These are phyloP conservation scores for Cotoneaster glaucophyllus DNA, from an alignment of 306 rosid genomes.

Conservation along the genomic window DNA sequence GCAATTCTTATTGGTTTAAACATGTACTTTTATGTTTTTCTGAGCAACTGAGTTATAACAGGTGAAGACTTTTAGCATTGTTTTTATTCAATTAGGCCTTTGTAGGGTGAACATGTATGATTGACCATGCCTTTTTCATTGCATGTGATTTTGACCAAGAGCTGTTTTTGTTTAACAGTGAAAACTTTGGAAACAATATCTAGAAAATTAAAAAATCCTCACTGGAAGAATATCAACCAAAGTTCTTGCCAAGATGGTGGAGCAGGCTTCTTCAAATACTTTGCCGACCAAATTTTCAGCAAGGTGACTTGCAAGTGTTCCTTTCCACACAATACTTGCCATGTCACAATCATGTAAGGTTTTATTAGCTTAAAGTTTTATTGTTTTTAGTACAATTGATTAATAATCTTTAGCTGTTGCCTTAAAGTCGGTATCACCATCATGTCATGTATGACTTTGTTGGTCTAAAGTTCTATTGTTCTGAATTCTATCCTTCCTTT, in stretches of 20 bases:
- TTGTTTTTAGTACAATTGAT: background rate
- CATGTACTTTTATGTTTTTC: no score
- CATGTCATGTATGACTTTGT: no score
- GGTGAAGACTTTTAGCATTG: no score
- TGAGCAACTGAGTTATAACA: no score
- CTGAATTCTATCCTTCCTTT: no score
- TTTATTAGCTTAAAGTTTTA: background rate
- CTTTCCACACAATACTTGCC: constrained; percentile 29
- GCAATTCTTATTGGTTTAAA: no score
- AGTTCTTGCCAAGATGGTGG: constrained; percentile 27
- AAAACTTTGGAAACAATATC: constrained; percentile 44
- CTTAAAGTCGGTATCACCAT: no score
- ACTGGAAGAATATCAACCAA: constrained; percentile 33
- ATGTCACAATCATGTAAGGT: constrained; percentile 44
- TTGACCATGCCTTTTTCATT: background rate
- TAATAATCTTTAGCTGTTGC: no score
- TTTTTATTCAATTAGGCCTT: no score
- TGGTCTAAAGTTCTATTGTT: no score
- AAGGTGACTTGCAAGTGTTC: constrained; percentile 53
- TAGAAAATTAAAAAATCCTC: constrained; percentile 24
- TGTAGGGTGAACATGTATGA: background rate
- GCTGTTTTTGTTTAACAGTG: constrained; percentile 15
- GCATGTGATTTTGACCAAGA: constrained; percentile 10
- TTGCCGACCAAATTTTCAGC: background rate
- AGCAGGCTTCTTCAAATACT: constrained; percentile 7